phyloP scores from a whole-genome alignment of 2,329 filamentous ascomycete genomes.

The Calonectria pauciramosa region DNA sequence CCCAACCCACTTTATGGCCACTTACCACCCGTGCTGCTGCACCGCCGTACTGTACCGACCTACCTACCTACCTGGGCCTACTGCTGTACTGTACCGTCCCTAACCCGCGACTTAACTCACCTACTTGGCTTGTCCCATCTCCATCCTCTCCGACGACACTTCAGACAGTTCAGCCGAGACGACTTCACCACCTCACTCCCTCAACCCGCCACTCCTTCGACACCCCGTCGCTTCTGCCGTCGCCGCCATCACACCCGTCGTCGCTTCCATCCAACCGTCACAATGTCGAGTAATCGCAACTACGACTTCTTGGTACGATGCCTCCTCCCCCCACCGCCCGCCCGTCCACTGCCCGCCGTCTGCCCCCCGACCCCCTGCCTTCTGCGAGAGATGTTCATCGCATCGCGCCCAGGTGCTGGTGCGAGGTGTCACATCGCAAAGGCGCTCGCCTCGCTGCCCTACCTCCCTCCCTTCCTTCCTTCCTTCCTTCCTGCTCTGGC shows the following conservation, averaged over 20 bases:
- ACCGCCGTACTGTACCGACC: neutral
- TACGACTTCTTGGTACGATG: slow-evolving; percentile 95
- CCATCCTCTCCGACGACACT: slow-evolving; percentile 22
- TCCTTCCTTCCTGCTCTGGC: neutral
- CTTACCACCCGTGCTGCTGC: neutral
- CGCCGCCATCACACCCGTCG: slow-evolving; percentile 24
- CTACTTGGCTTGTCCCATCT: slow-evolving; percentile 15
- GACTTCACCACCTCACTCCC: slow-evolving; percentile 21
- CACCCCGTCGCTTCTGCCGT: slow-evolving; percentile 31
- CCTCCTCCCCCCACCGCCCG: slow-evolving; percentile 38
- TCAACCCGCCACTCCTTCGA: slow-evolving; percentile 29
- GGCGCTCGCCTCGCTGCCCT: slow-evolving; percentile 1
- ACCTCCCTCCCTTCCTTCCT: neutral
- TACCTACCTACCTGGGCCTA: neutral
- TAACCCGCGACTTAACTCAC: slow-evolving; percentile 12
- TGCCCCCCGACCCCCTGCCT: slow-evolving; percentile 22
- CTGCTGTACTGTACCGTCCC: slow-evolving; percentile 18
- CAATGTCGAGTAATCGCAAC: slow-evolving; percentile 97
- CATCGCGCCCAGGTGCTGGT: neutral
- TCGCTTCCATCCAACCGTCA: slow-evolving; percentile 47
- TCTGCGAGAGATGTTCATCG: slow-evolving; percentile 11
- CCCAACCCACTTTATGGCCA: slow-evolving; percentile 9
- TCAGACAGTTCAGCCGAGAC: slow-evolving; percentile 1
- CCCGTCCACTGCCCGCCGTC: slow-evolving; percentile 16
- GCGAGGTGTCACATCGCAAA: neutral